Conservation (phyloP, 768 basidiomycete genomes). For the Serendipita indica region DNA sequence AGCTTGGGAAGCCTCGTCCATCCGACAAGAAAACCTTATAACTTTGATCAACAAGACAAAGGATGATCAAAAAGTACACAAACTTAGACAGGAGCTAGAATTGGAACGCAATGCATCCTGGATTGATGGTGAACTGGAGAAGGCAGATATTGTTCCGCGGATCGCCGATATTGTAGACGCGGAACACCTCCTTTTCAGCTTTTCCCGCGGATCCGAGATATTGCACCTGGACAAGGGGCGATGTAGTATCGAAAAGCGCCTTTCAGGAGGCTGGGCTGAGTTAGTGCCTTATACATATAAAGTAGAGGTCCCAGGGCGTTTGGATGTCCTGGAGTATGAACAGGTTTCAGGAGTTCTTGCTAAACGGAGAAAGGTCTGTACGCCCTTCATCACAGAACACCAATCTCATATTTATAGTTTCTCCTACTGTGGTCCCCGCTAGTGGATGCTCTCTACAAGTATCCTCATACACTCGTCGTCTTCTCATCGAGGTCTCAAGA, state of each 20-base stretch:
- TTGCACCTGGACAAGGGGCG: neutral
- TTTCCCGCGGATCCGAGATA: neutral
- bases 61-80: neutral
- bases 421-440: neutral
- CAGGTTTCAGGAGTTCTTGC: neutral
- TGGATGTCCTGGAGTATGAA: neutral
- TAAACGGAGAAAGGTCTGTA: constrained; percentile 1
- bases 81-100: neutral
- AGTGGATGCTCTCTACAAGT: neutral
- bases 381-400: neutral
- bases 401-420: neutral
- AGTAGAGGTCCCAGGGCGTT: neutral
- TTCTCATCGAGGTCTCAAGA: neutral
- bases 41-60: neutral
- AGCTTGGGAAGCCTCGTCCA: neutral
- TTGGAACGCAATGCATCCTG: neutral
- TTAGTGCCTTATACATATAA: neutral
- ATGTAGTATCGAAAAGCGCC: neutral
- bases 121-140: neutral
- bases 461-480: neutral
- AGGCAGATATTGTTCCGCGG: neutral
- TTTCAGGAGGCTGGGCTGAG: neutral
- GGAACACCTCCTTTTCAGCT: neutral
- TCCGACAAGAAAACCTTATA: neutral
- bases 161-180: neutral